Evolutionary conservation across 331 rosid species (phyloP).

Genomic region (Pyrus hybrid): DNA sequence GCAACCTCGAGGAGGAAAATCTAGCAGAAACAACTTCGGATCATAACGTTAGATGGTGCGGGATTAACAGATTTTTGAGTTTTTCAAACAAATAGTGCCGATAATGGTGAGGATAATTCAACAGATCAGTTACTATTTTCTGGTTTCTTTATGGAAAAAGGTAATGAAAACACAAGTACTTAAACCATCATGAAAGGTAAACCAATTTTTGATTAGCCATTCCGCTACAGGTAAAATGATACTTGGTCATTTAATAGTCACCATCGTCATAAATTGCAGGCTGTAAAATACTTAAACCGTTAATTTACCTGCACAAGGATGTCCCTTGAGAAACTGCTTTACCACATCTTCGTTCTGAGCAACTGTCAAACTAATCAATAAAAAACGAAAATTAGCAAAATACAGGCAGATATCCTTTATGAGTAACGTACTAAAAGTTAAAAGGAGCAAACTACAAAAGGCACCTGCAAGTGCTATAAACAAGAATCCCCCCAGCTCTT

Average conservation of each 20-base stretch:
- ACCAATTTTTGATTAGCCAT: too few relatives aligned
- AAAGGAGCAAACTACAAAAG: conserved; percentile 6
- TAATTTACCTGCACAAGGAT: conserved; percentile 55
- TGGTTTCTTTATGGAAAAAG: too few relatives aligned
- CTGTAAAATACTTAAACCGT: not conserved
- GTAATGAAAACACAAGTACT: not conserved
- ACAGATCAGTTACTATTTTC: too few relatives aligned
- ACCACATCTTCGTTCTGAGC: conserved; percentile 88
- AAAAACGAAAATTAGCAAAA: not conserved
- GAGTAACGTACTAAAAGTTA: not conserved
- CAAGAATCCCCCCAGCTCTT: conserved; percentile 71
- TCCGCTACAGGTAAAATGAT: not conserved
- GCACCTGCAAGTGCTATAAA: conserved; percentile 99
- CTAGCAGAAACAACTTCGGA: not conserved
- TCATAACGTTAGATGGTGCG: not conserved
- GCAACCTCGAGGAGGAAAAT: not conserved
- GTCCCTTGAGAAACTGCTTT: conserved; percentile 67
- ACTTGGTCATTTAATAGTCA: not conserved
- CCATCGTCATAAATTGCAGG: not conserved
- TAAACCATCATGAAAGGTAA: not conserved
- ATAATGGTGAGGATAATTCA: too few relatives aligned
- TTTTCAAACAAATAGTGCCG: too few relatives aligned
- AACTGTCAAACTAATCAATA: conserved; percentile 54
- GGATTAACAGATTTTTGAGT: not conserved
- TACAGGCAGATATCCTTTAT: not conserved